phyloP scores from a whole-genome alignment of 1,139 yeast genomes.

The Saccharomyces hybrid region DNA sequence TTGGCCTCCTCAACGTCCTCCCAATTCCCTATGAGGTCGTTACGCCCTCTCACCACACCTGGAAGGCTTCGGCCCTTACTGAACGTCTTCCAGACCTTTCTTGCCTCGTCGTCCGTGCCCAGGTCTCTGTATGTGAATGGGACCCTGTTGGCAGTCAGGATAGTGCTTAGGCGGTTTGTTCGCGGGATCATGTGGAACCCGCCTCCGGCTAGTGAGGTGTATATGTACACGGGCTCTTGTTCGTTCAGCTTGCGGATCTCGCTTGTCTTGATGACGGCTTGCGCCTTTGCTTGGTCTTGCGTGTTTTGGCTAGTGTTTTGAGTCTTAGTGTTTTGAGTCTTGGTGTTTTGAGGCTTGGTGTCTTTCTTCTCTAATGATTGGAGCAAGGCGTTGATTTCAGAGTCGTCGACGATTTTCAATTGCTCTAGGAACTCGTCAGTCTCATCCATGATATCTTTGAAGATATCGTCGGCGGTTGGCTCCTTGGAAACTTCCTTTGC shows the following conservation, averaged over 20 bases:
- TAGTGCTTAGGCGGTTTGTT: conserved; percentile 69
- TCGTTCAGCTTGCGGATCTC: conserved; percentile 24
- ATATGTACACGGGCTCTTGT: conserved; percentile 60
- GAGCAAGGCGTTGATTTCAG: conserved; percentile 24
- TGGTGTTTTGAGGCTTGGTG: not conserved
- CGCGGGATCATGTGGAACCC: conserved; percentile 79
- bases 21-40: conserved; percentile 79
- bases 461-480: not conserved
- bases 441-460: conserved; percentile 17
- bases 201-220: conserved; percentile 81
- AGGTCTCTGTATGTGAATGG: conserved; percentile 60
- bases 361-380: conserved; percentile 9
- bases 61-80: conserved; percentile 73
- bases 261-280: conserved; percentile 7
- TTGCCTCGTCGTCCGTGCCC: conserved; percentile 83
- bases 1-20: conserved; percentile 75
- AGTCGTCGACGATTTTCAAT: conserved; percentile 18
- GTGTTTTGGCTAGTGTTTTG: not conserved
- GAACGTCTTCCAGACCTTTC: conserved; percentile 76
- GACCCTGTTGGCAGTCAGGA: conserved; percentile 67
- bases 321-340: not conserved
- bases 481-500: not conserved
- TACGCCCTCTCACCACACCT: conserved; percentile 83
- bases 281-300: not conserved
- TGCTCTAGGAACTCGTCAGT: conserved; percentile 23